Conservation (phyloP, 176 grass and related monocot genomes). For the Neostapfia colusana region DNA sequence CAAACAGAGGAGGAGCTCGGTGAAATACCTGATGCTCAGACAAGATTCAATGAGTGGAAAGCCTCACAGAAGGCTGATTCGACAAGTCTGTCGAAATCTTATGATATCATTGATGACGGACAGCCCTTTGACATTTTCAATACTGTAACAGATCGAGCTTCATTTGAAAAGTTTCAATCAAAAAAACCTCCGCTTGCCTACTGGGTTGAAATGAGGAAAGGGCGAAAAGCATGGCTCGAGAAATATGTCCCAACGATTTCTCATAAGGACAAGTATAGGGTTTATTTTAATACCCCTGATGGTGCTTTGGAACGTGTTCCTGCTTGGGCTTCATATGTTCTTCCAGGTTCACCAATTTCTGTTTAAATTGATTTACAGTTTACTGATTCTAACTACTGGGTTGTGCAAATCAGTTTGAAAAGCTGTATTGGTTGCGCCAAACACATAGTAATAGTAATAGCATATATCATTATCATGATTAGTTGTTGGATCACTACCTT, state of each 20-base stretch:
- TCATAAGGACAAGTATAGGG: constrained; percentile 75
- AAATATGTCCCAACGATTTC: constrained; percentile 79
- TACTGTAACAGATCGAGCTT: constrained; percentile 64
- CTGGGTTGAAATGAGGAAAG: constrained; percentile 93
- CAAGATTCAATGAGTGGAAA: constrained; percentile 83
- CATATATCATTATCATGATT: constrained; percentile 10
- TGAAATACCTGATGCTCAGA: constrained; percentile 80
- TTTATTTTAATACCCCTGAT: constrained; percentile 98
- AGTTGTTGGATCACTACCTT: constrained; percentile 5
- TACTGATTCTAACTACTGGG: constrained; percentile 13
- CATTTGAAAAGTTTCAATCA: constrained; percentile 73
- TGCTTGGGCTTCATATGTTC: constrained; percentile 94
- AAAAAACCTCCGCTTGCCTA: constrained; percentile 83
- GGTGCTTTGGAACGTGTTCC: constrained; percentile 86
- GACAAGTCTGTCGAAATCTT: constrained; percentile 37
- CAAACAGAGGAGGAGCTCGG: constrained; percentile 83
- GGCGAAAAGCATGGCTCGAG: constrained; percentile 76
- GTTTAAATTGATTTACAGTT: constrained; percentile 23
- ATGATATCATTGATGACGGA: constrained; percentile 75
- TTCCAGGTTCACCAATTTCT: constrained; percentile 64
- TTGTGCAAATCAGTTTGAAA: neutral
- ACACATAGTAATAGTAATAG: constrained; percentile 6
- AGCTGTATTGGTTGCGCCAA: constrained; percentile 12
- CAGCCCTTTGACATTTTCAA: constrained; percentile 61
- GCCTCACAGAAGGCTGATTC: constrained; percentile 46